Base-by-base conservation (phyloP, 106 monocot species). In the Platanthera guangdongensis region DNA sequence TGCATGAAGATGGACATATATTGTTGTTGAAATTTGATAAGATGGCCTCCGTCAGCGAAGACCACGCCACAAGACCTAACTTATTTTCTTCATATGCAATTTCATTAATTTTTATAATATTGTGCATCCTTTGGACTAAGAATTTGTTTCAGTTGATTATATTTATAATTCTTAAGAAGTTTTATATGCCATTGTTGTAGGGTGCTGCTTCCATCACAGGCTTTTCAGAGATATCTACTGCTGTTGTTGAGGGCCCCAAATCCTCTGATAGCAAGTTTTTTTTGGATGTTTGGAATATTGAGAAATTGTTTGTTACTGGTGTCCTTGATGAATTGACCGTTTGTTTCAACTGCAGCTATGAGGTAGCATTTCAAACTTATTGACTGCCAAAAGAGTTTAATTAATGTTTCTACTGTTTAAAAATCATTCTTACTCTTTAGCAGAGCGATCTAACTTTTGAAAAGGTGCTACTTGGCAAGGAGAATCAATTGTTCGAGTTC, bases 231-330 rank as follows among this genome's bases (percentile, higher is more conserved):
- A 65, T 50, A 78, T 85, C 86, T 18, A 57, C 82, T 10, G 11
- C 51, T 52, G 90, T 48, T 74, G 28, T 8, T 47, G 47, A 25
- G 21, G 71, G 74, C 73, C 1, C 19, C 19, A 75, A 80, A 55
- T 81, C 85, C 21, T 68, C 19, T 50, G 65, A 78, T 78, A 71
- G 8, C 45, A 80, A 32, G 59, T 77, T 15, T 21, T 39, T 77
- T 7, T 50, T 67, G 0, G 71, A 83, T 79, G 72, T 79, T 47
- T 30, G 68, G 68, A 77, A 79, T 45, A 89, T 76, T 59, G 94
- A 99, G 85, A 99, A 83, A 84, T 51, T 99, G 21, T 99, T 99
- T 86, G 21, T 99, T 59, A 85, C 90, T 79, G 99, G 99, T 51
- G 86, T 90, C 74, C 94, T 99, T 75, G 94, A 94, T 83, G 94